Evolutionary conservation across 495 filamentous ascomycete species (phyloP), one percentile per base, ranked within the genome.

Genomic region (Xylaria curta): DNA sequence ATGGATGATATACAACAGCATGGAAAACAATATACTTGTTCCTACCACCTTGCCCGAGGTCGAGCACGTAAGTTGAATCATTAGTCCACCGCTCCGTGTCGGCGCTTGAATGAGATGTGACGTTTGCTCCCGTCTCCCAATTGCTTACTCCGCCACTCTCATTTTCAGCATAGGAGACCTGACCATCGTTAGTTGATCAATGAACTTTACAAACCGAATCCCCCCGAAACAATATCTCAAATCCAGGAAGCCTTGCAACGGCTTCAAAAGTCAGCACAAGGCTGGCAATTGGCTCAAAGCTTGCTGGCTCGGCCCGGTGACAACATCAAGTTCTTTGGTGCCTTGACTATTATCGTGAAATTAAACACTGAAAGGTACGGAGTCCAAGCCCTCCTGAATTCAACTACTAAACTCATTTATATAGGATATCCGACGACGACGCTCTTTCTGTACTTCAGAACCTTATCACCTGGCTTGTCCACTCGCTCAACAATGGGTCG

Each of bases 271-370:
- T 91, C 92, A 7, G 84, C 90, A 0, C 84, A 93, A 76, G 96
- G 94, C 64, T 98, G 95, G 95, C 86, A 92, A 68, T 85, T 98
- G 19, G 94, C 93, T 10, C 88, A 94, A 76, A 87, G 86, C 21
- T 85, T 98, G 15, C 82, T 97, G 24, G 77, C 82, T 40, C 89
- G 86, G 71, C 82, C 86, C 3, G 88, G 90, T 74, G 86, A 91
- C 38, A 89, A 94, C 63, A 89, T 94, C 75, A 89, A 92, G 51
- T 99, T 98, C 83, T 97, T 94, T 79, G 96, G 92, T n/a, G 96
- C 95, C 40, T 85, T 97, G 71, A 98, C 95, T 0, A 93, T 97
- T 75, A 96, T 91, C 19, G 91, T 98, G 60, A 98, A 98, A 82
- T 85, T 98, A 62, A 97, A 98, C 74, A 87, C 88, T 44, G 92